A percentile compares a stretch with the other conserved stretches of the same genome.
phyloP scores from a whole-genome alignment of 2,329 filamentous ascomycete species.

The Colletotrichum chlorophyti region DNA sequence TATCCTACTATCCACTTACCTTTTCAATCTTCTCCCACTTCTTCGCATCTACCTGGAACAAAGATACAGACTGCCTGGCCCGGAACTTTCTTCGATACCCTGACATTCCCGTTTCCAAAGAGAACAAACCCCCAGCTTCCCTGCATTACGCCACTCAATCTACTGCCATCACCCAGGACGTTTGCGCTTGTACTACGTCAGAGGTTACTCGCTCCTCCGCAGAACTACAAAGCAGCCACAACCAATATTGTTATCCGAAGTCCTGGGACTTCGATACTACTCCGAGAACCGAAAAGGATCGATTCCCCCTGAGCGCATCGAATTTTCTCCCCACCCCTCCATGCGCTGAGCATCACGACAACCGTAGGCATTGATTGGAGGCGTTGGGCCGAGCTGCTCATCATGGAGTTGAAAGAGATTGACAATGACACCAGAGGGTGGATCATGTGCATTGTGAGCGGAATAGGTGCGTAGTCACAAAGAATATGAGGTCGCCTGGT shows the following conservation, averaged over 20 bases:
- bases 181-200: constrained; percentile 21
- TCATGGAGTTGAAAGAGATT: constrained; percentile 51
- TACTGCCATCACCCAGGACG: constrained; percentile 1
- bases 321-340: background rate
- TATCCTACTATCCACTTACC: background rate
- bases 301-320: background rate
- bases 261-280: background rate
- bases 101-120: background rate
- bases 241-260: background rate
- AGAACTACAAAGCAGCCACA: constrained; percentile 15
- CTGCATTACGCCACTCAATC: background rate
- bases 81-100: background rate
- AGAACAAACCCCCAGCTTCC: background rate
- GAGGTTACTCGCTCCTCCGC: constrained; percentile 7
- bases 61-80: background rate
- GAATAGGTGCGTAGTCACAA: constrained; percentile 59
- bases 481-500: background rate
- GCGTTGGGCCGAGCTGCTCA: constrained; percentile 28
- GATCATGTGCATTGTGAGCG: constrained; percentile 89
- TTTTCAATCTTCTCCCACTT: background rate
- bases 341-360: constrained; percentile 19
- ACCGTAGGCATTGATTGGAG: constrained; percentile 22
- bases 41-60: background rate
- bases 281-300: background rate
- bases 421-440: constrained; percentile 90